Base-by-base conservation (phyloP, 192 early-diverging fungal species). In the Coemansia sp. region DNA sequence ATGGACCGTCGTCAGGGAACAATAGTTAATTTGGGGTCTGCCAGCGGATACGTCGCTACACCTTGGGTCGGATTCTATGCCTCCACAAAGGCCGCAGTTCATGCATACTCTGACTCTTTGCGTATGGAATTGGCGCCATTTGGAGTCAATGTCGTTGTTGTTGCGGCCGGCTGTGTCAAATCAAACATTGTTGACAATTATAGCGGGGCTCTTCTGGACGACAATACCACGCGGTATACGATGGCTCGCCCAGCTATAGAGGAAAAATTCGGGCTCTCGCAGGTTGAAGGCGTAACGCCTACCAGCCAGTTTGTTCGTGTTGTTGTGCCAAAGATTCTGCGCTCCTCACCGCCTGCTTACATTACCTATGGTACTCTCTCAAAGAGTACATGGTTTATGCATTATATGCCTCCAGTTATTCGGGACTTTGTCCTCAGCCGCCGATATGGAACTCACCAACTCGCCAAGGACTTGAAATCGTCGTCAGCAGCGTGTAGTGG, bases 21-120 rank as follows among this genome's bases (percentile, higher is more conserved):
- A n/a, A 88, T 92, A 33, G 86, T 84, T 16, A 92, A 92, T 44
- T 72, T 92, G 5, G 90, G 91, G 0, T 90, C 89, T 1, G 84
- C 89, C 40, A 85, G 87, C 24, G 90, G 85, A 3, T 91, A 90
- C 60, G 41, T 78, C 1, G 27, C 83, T 5, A 88, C 88, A 18
- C 91, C 91, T 10, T 90, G 87, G 88, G 87, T 79, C 46, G 86
- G 87, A 3, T 78, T 81, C 43, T 89, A 90, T 57, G 60, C 75
- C 2, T 65, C 87, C 27, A 75, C 84, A 31, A 92, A 91, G 75
- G 89, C 90, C 1, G 91, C 91, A 5, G 64, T 89, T 3, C 88
- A 90, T 44, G 78, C 83, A 10, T 62, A 91, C 74, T 85, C 91
- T 0, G 90, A 91, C 66, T 73, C 81, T 0, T 46, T 92, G 64